A percentile compares a stretch with the other conserved stretches of the same genome.
Evolutionary conservation across 2,329 filamentous ascomycete species (phyloP).

Genomic region (Monilinia aucupariae): DNA sequence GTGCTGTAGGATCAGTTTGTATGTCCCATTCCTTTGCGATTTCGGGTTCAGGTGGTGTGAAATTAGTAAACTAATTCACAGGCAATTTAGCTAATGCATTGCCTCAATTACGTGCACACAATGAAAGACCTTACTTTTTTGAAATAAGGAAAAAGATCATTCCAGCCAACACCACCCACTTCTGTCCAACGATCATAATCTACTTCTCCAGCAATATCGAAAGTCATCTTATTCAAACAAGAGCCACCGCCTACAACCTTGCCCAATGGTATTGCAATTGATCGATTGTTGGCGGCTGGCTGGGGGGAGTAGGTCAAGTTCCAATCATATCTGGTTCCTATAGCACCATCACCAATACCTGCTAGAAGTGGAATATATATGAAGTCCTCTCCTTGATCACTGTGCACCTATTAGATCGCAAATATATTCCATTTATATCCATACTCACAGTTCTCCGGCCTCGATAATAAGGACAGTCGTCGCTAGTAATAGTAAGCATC

Average conservation of each 20-base stretch:
- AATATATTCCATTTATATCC: neutral
- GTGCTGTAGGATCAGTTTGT: slow-evolving; percentile 5
- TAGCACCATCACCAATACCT: neutral
- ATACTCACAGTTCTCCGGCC: slow-evolving; percentile 14
- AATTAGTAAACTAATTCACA: slow-evolving; percentile 4
- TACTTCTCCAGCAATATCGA: slow-evolving; percentile 22
- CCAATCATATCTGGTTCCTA: slow-evolving; percentile 40
- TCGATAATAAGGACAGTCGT: slow-evolving; percentile 15
- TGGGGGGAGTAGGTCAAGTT: slow-evolving; percentile 38
- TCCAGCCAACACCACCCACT: slow-evolving; percentile 41
- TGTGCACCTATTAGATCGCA: neutral
- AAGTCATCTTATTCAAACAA: slow-evolving; percentile 34
- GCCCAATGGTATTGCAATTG: slow-evolving; percentile 28
- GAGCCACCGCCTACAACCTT: slow-evolving; percentile 38
- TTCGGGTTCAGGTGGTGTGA: neutral
- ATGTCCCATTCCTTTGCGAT: slow-evolving; percentile 9
- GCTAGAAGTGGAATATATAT: slow-evolving; percentile 10
- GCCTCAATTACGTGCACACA: neutral
- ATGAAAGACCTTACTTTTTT: neutral
- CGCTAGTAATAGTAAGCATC: neutral
- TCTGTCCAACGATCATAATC: slow-evolving; percentile 39
- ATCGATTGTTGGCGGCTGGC: slow-evolving; percentile 29
- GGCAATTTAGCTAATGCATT: neutral
- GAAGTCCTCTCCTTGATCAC: slow-evolving; percentile 13
- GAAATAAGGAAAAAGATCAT: slow-evolving; percentile 23